Evolutionary conservation across 2,329 filamentous ascomycete species (phyloP).

Genomic region (Chaetomiaceae sp.): DNA sequence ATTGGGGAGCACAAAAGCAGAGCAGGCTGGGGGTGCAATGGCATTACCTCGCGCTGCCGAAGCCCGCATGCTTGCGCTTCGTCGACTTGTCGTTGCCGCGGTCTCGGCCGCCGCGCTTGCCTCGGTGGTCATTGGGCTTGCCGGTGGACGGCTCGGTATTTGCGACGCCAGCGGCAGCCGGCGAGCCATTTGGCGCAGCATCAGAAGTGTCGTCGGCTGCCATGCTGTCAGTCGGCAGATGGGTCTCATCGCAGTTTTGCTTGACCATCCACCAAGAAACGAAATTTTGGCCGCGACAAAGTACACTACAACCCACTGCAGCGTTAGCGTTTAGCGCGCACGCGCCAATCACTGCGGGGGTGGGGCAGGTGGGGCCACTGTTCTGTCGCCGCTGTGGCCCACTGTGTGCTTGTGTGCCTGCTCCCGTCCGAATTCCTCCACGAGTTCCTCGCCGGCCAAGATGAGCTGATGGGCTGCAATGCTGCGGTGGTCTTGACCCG

Average conservation of each 20-base stretch:
- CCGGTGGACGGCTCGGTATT: background rate
- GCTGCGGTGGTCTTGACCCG: too few species aligned
- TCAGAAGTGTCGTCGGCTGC: conserved; percentile 18
- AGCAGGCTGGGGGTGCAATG: background rate
- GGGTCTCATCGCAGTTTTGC: conserved; percentile 10
- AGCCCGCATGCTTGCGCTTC: conserved; percentile 18
- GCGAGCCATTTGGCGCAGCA: background rate
- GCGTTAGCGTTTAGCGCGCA: background rate
- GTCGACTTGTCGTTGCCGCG: conserved; percentile 19
- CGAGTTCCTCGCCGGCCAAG: too few species aligned
- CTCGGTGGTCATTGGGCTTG: conserved; percentile 14
- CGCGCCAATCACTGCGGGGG: conserved; percentile 3
- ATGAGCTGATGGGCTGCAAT: too few species aligned
- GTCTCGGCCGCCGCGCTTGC: conserved; percentile 15
- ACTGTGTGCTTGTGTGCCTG: too few species aligned
- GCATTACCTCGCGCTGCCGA: conserved; percentile 21
- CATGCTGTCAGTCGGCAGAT: conserved; percentile 18
- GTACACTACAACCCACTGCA: too few species aligned
- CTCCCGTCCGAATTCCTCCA: too few species aligned
- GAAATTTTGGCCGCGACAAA: conserved; percentile 3
- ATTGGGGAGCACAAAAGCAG: conserved; percentile 5
- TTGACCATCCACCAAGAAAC: background rate
- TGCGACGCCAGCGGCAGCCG: background rate
- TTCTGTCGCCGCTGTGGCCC: too few species aligned
- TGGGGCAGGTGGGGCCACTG: background rate